These are phyloP conservation scores for Lichtheimia hyalospora DNA, from an alignment of 371 early-diverging fungal species.

Conservation along the genomic window DNA sequence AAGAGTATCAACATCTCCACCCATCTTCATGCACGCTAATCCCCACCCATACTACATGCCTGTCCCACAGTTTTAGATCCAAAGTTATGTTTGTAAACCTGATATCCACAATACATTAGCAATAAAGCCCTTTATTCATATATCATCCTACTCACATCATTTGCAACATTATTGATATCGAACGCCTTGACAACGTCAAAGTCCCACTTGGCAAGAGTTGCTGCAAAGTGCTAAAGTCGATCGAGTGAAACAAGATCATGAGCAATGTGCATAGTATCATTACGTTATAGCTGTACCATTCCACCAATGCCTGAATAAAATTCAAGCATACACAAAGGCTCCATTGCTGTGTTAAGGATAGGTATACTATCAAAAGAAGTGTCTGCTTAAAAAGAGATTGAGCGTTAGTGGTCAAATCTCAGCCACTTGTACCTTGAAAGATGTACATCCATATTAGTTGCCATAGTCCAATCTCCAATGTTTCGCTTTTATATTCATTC, in stretches of 20 bases:
- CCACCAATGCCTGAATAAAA: conserved; percentile 77
- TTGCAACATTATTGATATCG: conserved; percentile 81
- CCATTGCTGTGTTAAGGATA: conserved; percentile 11
- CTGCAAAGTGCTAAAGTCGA: conserved; percentile 66
- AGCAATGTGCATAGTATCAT: no score
- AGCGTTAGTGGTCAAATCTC: background rate
- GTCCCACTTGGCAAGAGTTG: conserved; percentile 55
- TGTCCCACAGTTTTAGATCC: conserved; percentile 63
- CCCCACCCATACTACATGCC: conserved; percentile 28
- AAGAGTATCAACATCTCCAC: background rate
- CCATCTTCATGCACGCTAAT: background rate
- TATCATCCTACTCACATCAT: conserved; percentile 49
- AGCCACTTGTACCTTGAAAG: background rate
- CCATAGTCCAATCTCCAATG: no score
- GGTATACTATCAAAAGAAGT: no score
- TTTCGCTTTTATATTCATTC: no score
- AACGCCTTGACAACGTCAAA: conserved; percentile 70
- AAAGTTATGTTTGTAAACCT: conserved; percentile 75
- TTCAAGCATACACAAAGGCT: conserved; percentile 53
- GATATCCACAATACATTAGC: background rate
- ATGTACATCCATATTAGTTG: no score
- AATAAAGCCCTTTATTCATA: background rate
- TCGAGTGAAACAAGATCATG: background rate
- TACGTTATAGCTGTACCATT: conserved; percentile 43
- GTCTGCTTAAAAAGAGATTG: no score